A percentile compares a stretch with the other conserved stretches of the same genome.
phyloP scores from a whole-genome alignment of 495 filamentous ascomycete species.

The Neurospora intermedia region DNA sequence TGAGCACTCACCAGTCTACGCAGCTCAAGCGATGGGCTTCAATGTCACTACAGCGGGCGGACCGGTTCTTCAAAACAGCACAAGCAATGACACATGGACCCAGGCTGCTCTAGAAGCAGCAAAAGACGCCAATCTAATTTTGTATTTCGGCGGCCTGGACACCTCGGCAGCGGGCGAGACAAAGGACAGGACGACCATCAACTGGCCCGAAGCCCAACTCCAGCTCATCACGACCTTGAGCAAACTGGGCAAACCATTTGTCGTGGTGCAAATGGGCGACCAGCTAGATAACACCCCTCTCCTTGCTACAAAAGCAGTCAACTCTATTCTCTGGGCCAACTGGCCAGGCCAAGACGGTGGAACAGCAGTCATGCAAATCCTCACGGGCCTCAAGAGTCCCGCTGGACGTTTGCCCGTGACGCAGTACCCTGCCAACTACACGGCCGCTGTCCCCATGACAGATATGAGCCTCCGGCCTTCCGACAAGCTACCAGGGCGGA shows the following conservation, averaged over 20 bases:
- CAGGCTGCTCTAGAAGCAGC: conserved; percentile 31
- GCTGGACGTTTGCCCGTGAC: conserved; percentile 55
- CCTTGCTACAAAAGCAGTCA: conserved; percentile 36
- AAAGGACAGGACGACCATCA: conserved; percentile 30
- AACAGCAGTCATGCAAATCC: conserved; percentile 37
- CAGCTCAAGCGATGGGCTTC: conserved; percentile 22
- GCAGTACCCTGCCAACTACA: conserved; percentile 34
- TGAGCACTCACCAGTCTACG: conserved; percentile 19
- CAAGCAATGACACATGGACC: conserved; percentile 49
- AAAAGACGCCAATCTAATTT: conserved; percentile 28
- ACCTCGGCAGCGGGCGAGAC: conserved; percentile 28
- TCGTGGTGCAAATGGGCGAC: conserved; percentile 39
- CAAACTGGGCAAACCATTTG: conserved; percentile 28
- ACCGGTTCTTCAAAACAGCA: conserved; percentile 32
- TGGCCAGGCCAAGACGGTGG: conserved; percentile 49
- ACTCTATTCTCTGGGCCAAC: conserved; percentile 41
- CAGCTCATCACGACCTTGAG: conserved; percentile 27
- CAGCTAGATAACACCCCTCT: conserved; percentile 46
- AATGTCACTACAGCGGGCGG: conserved; percentile 16
- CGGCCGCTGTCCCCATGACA: conserved; percentile 26
- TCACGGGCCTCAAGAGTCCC: conserved; percentile 42
- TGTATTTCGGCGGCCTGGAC: conserved; percentile 38
- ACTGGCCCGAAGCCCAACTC: conserved; percentile 35
- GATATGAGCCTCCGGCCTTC: conserved; percentile 33
- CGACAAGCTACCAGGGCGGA: conserved; percentile 18